Evolutionary conservation across 176 grass and related monocot genomes (phyloP).

Genomic region (Coix lacrymajobi): DNA sequence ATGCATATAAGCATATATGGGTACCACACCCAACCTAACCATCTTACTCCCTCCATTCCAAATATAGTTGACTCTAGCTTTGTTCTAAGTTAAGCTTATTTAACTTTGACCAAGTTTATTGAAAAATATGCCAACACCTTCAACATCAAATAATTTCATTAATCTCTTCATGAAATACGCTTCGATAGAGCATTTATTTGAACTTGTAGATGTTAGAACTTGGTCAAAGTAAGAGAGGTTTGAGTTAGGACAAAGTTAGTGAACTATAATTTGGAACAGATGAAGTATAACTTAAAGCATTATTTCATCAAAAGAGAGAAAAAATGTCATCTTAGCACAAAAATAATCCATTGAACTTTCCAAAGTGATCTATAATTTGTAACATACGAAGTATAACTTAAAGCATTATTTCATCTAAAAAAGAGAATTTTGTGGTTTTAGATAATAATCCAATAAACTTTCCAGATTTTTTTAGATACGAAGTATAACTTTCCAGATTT

Average conservation of each 20-base stretch:
- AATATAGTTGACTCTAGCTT: background rate
- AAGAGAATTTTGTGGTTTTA: background rate
- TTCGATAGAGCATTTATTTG: background rate
- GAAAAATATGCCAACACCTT: background rate
- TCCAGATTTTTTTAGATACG: background rate
- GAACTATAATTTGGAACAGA: background rate
- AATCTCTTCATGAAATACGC: background rate
- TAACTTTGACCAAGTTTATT: background rate
- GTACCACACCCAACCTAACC: slow-evolving; percentile 4
- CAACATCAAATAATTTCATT: background rate
- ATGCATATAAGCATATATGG: background rate
- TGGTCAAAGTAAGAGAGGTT: background rate
- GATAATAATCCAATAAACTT: background rate
- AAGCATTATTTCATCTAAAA: background rate
- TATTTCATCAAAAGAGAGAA: background rate
- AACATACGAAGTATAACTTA: background rate
- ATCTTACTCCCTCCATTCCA: background rate
- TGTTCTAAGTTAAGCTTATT: background rate
- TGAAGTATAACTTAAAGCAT: background rate
- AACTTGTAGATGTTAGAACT: background rate
- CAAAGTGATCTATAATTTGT: background rate
- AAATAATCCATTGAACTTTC: background rate
- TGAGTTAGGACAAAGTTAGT: background rate
- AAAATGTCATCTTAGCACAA: background rate
- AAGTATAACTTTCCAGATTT: no score